Evolutionary conservation across 805 yeast species (phyloP).

Genomic region (Suhomyces tanzawaensis): DNA sequence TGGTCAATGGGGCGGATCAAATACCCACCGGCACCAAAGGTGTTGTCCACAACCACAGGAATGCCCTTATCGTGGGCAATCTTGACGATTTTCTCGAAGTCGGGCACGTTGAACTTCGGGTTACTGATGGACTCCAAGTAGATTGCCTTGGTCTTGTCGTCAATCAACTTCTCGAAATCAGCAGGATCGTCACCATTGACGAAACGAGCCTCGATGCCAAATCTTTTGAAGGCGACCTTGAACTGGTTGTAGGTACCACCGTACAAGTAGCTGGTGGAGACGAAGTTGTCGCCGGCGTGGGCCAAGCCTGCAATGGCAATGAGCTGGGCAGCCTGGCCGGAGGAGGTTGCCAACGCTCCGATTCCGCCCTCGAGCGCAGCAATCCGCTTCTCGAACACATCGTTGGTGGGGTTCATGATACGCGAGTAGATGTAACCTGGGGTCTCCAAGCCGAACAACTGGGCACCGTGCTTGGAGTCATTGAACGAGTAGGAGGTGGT

Average conservation of each 20-base stretch:
- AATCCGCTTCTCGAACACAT: slow-evolving; percentile 85
- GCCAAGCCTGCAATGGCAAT: slow-evolving; percentile 81
- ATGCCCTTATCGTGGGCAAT: slow-evolving; percentile 84
- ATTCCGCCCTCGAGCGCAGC: slow-evolving; percentile 93
- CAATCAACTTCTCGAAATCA: slow-evolving; percentile 70
- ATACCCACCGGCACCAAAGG: slow-evolving; percentile 96
- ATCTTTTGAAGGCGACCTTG: slow-evolving; percentile 84
- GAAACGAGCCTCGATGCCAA: slow-evolving; percentile 83
- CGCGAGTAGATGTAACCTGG: slow-evolving; percentile 89
- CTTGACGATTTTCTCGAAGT: slow-evolving; percentile 70
- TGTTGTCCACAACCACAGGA: slow-evolving; percentile 91
- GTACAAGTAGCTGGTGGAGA: slow-evolving; percentile 81
- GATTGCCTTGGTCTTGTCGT: slow-evolving; percentile 83
- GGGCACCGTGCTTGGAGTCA: slow-evolving; percentile 89
- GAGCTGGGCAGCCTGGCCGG: slow-evolving; percentile 98
- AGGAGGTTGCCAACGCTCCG: slow-evolving; percentile 83
- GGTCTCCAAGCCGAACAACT: slow-evolving; percentile 78
- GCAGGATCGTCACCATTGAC: slow-evolving; percentile 80
- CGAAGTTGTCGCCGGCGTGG: slow-evolving; percentile 83
- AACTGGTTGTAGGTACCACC: slow-evolving; percentile 98
- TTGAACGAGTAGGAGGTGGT: slow-evolving; percentile 86
- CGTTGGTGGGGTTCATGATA: slow-evolving; percentile 89
- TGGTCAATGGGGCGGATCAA: slow-evolving; percentile 78
- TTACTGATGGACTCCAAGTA: slow-evolving; percentile 90
- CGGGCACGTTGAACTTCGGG: slow-evolving; percentile 91